These are phyloP conservation scores for Paspalum notatum DNA, from an alignment of 176 grass and related monocot genomes.

Conservation along the genomic window DNA sequence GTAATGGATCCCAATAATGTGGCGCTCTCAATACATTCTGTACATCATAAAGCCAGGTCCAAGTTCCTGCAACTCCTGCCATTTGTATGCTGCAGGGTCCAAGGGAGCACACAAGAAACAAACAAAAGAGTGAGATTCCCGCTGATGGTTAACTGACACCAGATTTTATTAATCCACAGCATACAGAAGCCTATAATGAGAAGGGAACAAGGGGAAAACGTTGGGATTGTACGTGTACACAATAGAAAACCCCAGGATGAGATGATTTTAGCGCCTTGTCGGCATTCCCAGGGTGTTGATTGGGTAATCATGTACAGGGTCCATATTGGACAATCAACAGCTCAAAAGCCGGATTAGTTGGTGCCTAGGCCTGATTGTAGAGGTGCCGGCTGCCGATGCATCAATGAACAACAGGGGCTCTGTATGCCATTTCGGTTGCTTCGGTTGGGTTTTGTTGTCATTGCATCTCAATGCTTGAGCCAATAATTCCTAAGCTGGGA, in stretches of 20 bases:
- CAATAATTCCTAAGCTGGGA: slow-evolving; percentile 98
- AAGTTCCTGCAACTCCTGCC: slow-evolving; percentile 25
- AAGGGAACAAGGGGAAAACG: slow-evolving; percentile 31
- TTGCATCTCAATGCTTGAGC: slow-evolving; percentile 71
- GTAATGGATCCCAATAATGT: slow-evolving; percentile 34
- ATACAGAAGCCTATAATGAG: slow-evolving; percentile 39
- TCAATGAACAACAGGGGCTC: slow-evolving; percentile 23
- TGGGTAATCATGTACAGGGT: slow-evolving; percentile 54
- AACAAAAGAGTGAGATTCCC: slow-evolving; percentile 50
- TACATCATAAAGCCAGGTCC: slow-evolving; percentile 27
- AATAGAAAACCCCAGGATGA: slow-evolving; percentile 42
- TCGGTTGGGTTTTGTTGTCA: not conserved
- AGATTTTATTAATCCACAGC: slow-evolving; percentile 25
- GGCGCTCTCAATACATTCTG: slow-evolving; percentile 25
- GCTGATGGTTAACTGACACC: slow-evolving; percentile 38
- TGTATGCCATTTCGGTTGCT: slow-evolving; percentile 31
- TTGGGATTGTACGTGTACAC: slow-evolving; percentile 44
- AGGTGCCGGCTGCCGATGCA: slow-evolving; percentile 12
- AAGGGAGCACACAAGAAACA: slow-evolving; percentile 35
- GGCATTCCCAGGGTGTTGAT: slow-evolving; percentile 41
- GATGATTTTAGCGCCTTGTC: slow-evolving; percentile 45
- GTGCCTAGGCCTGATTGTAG: slow-evolving; percentile 29
- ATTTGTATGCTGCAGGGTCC: slow-evolving; percentile 54
- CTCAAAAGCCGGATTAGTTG: slow-evolving; percentile 53
- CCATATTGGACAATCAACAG: slow-evolving; percentile 50